phyloP scores from a whole-genome alignment of 768 basidiomycete genomes.

The Collybiopsis luxurians region DNA sequence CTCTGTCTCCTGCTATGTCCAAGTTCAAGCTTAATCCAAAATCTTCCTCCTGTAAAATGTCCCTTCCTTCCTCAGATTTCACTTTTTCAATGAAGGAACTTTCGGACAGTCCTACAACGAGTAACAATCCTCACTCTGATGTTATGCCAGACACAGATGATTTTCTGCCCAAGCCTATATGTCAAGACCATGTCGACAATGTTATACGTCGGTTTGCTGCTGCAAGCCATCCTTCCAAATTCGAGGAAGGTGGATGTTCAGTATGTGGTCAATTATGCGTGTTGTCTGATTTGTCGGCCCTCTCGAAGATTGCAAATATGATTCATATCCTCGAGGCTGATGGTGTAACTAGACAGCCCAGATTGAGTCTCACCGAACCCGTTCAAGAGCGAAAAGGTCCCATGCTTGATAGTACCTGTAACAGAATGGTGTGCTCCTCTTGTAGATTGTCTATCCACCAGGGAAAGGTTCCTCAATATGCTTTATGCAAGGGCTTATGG shows the following conservation, averaged over 20 bases:
- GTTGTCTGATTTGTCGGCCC: neutral
- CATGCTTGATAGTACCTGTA: neutral
- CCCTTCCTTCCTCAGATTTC: too few relatives aligned
- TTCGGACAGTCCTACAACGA: too few relatives aligned
- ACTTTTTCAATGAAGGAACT: too few relatives aligned
- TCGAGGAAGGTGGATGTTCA: conserved; percentile 27
- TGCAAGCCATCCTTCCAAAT: neutral
- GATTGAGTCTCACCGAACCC: neutral
- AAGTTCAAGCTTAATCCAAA: too few relatives aligned
- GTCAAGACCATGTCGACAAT: neutral
- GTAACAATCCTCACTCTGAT: too few relatives aligned
- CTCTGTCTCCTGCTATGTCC: too few relatives aligned
- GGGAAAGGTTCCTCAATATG: conserved; percentile 8
- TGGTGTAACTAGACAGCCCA: neutral
- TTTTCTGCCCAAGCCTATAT: neutral
- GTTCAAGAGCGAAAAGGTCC: neutral
- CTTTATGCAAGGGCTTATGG: conserved; percentile 25
- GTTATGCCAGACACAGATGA: too few relatives aligned
- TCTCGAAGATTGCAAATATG: conserved; percentile 1
- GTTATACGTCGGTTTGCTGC: neutral
- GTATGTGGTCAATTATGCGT: conserved; percentile 24
- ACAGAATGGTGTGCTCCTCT: neutral
- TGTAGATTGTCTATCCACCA: neutral
- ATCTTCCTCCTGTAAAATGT: too few relatives aligned
- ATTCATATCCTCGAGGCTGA: conserved; percentile 5